Percentiles rank a stretch among this genome's conserved stretches.
Evolutionary conservation across 306 rosid species (phyloP).

Genomic region (Mimosa pudica): DNA sequence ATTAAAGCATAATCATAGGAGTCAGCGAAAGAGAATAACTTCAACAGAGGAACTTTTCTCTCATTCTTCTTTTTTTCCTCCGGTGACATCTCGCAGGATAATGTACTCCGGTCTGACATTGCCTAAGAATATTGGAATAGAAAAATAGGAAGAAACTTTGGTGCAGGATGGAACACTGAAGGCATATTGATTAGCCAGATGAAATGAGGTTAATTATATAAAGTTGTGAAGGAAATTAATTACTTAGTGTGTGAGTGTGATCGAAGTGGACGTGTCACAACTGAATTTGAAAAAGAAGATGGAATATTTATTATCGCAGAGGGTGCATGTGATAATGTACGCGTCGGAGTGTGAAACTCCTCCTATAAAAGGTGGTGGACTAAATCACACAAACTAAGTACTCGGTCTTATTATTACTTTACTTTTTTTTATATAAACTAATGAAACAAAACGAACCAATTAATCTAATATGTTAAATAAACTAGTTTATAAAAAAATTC

Average conservation of each 20-base stretch:
- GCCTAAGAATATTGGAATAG: not conserved
- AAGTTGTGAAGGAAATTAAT: constrained; percentile 26
- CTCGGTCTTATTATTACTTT: too few relatives aligned
- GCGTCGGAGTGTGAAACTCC: not conserved
- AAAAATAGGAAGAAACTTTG: not conserved
- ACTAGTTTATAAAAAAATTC: too few relatives aligned
- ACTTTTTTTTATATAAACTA: too few relatives aligned
- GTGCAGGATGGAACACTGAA: constrained; percentile 12
- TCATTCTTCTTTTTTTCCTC: constrained; percentile 17
- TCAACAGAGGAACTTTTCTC: constrained; percentile 56
- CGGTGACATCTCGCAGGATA: constrained; percentile 39
- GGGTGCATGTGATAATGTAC: not conserved
- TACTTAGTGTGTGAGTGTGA: constrained; percentile 34
- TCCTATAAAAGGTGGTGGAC: too few relatives aligned
- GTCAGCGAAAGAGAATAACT: constrained; percentile 82
- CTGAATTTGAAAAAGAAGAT: constrained; percentile 41
- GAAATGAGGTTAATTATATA: constrained; percentile 11
- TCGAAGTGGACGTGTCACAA: constrained; percentile 45
- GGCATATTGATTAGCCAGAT: not conserved
- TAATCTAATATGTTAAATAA: too few relatives aligned
- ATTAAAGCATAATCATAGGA: constrained; percentile 68
- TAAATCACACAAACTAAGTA: too few relatives aligned
- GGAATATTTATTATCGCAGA: constrained; percentile 41
- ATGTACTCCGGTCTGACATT: constrained; percentile 45
- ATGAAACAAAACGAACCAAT: too few relatives aligned